These are phyloP conservation scores for Entomortierella chlamydospora DNA, from an alignment of 192 early-diverging fungal species.

Conservation along the genomic window DNA sequence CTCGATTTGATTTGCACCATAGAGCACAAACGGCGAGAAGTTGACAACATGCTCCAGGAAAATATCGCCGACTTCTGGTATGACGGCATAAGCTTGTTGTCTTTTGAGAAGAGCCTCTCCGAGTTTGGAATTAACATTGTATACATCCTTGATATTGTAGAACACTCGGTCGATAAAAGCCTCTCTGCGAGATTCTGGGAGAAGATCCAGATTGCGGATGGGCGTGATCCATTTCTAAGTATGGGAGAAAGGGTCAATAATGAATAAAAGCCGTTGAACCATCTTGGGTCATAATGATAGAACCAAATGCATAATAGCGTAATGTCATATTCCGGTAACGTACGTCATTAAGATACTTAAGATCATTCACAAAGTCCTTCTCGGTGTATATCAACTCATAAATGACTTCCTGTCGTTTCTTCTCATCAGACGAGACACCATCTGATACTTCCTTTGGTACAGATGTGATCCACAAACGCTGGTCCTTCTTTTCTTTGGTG, in stretches of 20 bases:
- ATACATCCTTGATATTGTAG: constrained; percentile 77
- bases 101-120: constrained; percentile 68
- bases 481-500: constrained; percentile 66
- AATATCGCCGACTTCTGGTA: constrained; percentile 88
- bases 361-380: constrained; percentile 90
- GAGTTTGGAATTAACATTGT: constrained; percentile 71
- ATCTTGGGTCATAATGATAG: no score
- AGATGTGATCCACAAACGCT: constrained; percentile 85
- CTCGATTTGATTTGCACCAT: constrained; percentile 88
- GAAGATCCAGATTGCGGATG: constrained; percentile 70
- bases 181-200: constrained; percentile 70
- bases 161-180: constrained; percentile 85
- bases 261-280: no score
- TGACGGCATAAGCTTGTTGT: constrained; percentile 77
- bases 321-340: not conserved
- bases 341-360: constrained; percentile 83
- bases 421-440: constrained; percentile 77
- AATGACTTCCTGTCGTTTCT: constrained; percentile 92
- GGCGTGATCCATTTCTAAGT: constrained; percentile 72
- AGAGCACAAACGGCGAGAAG: constrained; percentile 85
- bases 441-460: constrained; percentile 81
- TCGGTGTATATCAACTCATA: constrained; percentile 94
- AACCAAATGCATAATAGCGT: no score
- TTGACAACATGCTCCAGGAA: constrained; percentile 77
- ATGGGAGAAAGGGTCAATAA: no score